Percentiles rank a stretch among this genome's conserved stretches.
Evolutionary conservation across 2,329 filamentous ascomycete genomes (phyloP).

Genomic region (Xylariaceae sp.): DNA sequence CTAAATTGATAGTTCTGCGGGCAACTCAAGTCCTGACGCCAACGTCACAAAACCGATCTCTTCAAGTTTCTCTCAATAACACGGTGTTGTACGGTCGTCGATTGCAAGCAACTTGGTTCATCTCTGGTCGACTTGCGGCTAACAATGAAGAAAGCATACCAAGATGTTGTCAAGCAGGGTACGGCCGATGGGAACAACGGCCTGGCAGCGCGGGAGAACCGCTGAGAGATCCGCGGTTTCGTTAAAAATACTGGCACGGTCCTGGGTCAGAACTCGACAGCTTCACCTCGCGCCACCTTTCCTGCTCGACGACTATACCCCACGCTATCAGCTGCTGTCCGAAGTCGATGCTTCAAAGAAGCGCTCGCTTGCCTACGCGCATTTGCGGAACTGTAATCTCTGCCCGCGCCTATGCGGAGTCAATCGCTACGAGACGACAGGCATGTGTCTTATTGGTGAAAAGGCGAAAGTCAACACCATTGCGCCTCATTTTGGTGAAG

Average conservation of each 20-base stretch:
- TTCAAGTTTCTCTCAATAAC: no score
- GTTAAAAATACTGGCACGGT: no score
- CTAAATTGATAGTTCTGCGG: no score
- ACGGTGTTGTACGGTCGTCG: no score
- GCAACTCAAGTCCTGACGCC: no score
- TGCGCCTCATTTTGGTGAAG: slow-evolving; percentile 81
- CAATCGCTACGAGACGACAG: slow-evolving; percentile 76
- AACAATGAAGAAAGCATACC: slow-evolving; percentile 7
- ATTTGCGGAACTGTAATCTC: slow-evolving; percentile 76
- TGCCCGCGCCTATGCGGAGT: slow-evolving; percentile 76
- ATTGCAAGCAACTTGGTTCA: no score
- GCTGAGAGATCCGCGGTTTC: no score
- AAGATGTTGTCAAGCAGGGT: slow-evolving; percentile 25
- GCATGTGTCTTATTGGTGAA: slow-evolving; percentile 74
- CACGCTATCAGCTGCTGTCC: slow-evolving; percentile 67
- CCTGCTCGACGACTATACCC: slow-evolving; percentile 71
- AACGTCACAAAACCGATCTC: no score
- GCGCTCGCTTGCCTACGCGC: slow-evolving; percentile 68
- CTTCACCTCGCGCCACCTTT: slow-evolving; percentile 63
- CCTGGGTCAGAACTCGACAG: neutral
- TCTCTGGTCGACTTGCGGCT: neutral
- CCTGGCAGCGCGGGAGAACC: neutral
- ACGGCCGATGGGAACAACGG: slow-evolving; percentile 1
- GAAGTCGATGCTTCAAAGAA: slow-evolving; percentile 70
- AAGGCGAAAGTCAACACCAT: slow-evolving; percentile 76